Conservation (phyloP, 2,329 filamentous ascomycete species). For the Cucurbitaria berberidis region DNA sequence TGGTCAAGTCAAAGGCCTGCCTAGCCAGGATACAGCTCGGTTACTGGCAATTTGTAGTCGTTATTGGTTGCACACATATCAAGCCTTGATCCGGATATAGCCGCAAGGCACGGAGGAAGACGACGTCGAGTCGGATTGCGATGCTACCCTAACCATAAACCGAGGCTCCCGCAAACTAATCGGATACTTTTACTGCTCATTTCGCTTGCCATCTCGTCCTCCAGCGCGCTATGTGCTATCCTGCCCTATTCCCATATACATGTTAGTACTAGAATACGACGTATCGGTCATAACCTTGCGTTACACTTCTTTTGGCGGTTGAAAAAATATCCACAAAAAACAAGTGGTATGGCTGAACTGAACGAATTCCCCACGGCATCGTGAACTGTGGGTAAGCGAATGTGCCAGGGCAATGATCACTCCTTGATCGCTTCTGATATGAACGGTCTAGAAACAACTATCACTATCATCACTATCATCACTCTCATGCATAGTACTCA, state of each 20-base stretch:
- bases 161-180: background rate
- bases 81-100: background rate
- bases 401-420: background rate
- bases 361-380: background rate
- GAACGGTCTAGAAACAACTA: background rate
- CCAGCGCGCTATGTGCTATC: background rate
- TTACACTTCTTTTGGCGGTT: background rate
- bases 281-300: background rate
- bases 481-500: too few species aligned
- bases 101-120: background rate
- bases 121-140: background rate
- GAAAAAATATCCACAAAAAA: background rate
- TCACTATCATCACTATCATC: background rate
- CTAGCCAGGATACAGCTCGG: background rate
- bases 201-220: background rate
- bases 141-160: background rate
- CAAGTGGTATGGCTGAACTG: too few species aligned
- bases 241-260: background rate
- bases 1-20: background rate
- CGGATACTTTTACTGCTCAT: background rate
- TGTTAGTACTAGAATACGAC: background rate
- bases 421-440: background rate
- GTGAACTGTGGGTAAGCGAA: background rate
- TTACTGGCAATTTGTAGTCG: background rate
- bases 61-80: background rate